Evolutionary conservation across 108 stramenopile genomes (phyloP), one percentile per base, ranked within the genome.

Genomic region (Cyclostephanos invisitatus): DNA sequence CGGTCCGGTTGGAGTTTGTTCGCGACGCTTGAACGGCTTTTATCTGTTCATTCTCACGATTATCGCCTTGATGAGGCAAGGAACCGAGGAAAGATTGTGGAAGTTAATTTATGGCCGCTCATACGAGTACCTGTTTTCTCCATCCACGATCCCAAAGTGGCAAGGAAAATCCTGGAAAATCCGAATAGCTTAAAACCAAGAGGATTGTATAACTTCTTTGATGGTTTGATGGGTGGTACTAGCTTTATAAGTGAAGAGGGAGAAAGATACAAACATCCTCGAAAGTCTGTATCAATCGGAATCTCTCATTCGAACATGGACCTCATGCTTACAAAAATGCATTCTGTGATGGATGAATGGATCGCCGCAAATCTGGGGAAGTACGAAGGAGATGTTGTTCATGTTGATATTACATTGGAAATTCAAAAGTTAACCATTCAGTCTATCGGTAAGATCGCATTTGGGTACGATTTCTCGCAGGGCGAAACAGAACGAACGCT

Each of bases 391-490:
- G 38, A 70, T 14, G 68, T 40, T 18, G 35, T 72, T 38, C 22
- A 49, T 7, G 68, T 87, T 54, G 81, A 87, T 59, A 47, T 83
- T 15, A 49, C 38, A 2, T 46, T 74, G 56, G 86, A 87, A 75
- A 72, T 81, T 47, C 29, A 74, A 40, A 24, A 25, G 11, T 25
- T 83, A n/a, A 87, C 86, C 3, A 47, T 83, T 10, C 54, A 82
- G 48, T 73, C 80, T 55, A 72, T 87, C 44, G 82, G 81, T 60
- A 48, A 78, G 18, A 65, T 78, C 5, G 81, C 78, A 29, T 87
- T 87, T 71, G 86, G 84, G 4, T 87, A 87, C 44, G 24, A 51
- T 11, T 68, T 81, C 17, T 65, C 76, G 17, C 36, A 38, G 10
- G 47, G 63, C 0, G 83, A 86, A 38, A 14, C 55, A 12, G 22